These are phyloP conservation scores for Pisolithus orientalis DNA, from an alignment of 768 basidiomycete species.

Conservation along the genomic window DNA sequence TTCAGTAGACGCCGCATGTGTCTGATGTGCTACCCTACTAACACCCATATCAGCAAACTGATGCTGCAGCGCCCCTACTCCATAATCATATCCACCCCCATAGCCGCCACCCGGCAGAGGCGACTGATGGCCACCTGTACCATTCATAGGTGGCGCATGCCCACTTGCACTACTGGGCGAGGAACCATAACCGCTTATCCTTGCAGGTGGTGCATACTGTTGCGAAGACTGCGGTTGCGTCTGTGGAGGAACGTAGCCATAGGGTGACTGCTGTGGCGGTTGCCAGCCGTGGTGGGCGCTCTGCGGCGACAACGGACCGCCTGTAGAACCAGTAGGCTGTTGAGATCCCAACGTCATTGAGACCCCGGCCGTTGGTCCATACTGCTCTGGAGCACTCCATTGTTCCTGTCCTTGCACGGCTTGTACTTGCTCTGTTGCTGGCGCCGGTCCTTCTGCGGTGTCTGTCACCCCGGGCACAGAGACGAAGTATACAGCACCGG, in stretches of 20 bases:
- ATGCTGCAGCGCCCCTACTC: slow-evolving; percentile 19
- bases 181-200: neutral
- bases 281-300: neutral
- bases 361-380: slow-evolving; percentile 2
- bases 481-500: slow-evolving; percentile 77
- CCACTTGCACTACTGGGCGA: slow-evolving; percentile 15
- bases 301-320: neutral
- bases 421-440: neutral
- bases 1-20: slow-evolving; percentile 14
- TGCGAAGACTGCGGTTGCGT: slow-evolving; percentile 13
- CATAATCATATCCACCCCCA: slow-evolving; percentile 17
- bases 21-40: slow-evolving; percentile 14
- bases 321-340: neutral
- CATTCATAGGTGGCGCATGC: slow-evolving; percentile 14
- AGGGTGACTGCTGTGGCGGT: slow-evolving; percentile 3
- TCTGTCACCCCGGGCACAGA: slow-evolving; percentile 71
- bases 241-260: slow-evolving; percentile 13
- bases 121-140: slow-evolving; percentile 1
- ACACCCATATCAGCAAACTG: slow-evolving; percentile 28
- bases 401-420: neutral
- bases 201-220: slow-evolving; percentile 1
- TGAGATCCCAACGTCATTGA: neutral
- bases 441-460: slow-evolving; percentile 12
- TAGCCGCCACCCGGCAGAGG: slow-evolving; percentile 10
- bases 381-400: neutral